phyloP scores from a whole-genome alignment of 257 asterid genomes.

The Avicennia marina region DNA sequence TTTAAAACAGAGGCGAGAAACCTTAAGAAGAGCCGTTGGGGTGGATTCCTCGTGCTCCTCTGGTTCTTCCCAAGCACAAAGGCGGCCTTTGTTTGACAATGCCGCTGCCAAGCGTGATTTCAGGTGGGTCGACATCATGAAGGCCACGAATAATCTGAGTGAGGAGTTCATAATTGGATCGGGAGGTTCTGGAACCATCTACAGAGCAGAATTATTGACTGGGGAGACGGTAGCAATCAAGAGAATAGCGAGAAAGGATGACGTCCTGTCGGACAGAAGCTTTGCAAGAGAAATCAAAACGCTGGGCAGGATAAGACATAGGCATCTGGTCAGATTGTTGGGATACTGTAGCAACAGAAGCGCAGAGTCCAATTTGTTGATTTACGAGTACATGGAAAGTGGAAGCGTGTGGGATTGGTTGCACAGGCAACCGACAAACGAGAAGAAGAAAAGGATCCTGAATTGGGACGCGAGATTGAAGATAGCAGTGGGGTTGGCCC shows the following conservation, averaged over 20 bases:
- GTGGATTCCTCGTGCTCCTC: constrained; percentile 52
- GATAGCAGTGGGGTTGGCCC: constrained; percentile 82
- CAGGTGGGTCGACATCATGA: constrained; percentile 85
- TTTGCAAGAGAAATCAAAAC: constrained; percentile 87
- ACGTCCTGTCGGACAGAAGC: constrained; percentile 64
- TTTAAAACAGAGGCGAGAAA: constrained; percentile 61
- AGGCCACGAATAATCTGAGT: constrained; percentile 80
- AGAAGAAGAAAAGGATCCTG: constrained; percentile 40
- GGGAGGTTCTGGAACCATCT: constrained; percentile 84
- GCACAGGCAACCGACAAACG: constrained; percentile 50
- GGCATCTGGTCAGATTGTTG: constrained; percentile 76
- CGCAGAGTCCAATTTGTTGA: constrained; percentile 62
- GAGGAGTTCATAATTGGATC: constrained; percentile 76
- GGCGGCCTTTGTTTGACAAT: constrained; percentile 50
- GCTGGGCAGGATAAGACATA: constrained; percentile 78
- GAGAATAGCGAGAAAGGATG: constrained; percentile 64
- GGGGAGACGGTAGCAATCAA: constrained; percentile 84
- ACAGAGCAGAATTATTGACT: constrained; percentile 60
- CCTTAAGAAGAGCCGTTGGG: constrained; percentile 32
- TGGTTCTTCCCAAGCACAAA: constrained; percentile 64
- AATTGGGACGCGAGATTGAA: constrained; percentile 75
- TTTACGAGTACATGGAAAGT: constrained; percentile 92
- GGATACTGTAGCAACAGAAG: constrained; percentile 71
- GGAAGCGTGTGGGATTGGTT: constrained; percentile 94
- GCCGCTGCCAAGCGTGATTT: constrained; percentile 46